Evolutionary conservation across 148 eudicot species (phyloP), one percentile per base, ranked within the genome.

Genomic region (Chenopodium album): DNA sequence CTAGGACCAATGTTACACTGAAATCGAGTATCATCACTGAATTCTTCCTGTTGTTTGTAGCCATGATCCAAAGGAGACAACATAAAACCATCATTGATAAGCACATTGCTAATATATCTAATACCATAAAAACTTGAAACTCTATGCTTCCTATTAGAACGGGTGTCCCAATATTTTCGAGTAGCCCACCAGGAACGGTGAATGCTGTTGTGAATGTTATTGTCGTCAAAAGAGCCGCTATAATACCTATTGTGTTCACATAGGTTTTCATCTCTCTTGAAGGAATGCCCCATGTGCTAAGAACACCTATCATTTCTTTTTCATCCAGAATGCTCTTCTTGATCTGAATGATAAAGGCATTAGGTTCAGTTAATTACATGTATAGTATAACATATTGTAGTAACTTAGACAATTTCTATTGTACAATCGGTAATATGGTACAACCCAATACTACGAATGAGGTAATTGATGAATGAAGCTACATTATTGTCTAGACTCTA

Each of bases 151-250:
- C 4, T 1, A 41, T 6, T 1, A 71, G 3, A 0, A 71, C 17
- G 17, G 74, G 28, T 5, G 26, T 37, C 26, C 50, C 74, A 1
- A 1, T 41, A 44, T 37, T 12, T 37, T 37, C 26, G 26, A 7
- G 0, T 7, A 41, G 14, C 20, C 50, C 74, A 71, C 50, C 50
- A 20, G 74, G 50, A 9, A 71, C 50, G 1, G 74, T 37, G 29
- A 71, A 71, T 37, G 50, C 74, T 71, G 74, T 37, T 37, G 74
- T 71, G 74, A 71, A 71, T 41, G 74, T 37, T 41, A 71, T 41
- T 0, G 74, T 71, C 1, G 74, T 37, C 20, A 71, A 10, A 71
- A 71, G 74, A 19, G 50, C 50, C 0, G 74, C 74, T 71, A 71
- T 37, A 1, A 71, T n/a, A 8, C 74, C 74, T 7, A 71, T 41